These are phyloP conservation scores for Colletotrichum endophyticum DNA, from an alignment of 2,329 filamentous ascomycete species.

Conservation along the genomic window DNA sequence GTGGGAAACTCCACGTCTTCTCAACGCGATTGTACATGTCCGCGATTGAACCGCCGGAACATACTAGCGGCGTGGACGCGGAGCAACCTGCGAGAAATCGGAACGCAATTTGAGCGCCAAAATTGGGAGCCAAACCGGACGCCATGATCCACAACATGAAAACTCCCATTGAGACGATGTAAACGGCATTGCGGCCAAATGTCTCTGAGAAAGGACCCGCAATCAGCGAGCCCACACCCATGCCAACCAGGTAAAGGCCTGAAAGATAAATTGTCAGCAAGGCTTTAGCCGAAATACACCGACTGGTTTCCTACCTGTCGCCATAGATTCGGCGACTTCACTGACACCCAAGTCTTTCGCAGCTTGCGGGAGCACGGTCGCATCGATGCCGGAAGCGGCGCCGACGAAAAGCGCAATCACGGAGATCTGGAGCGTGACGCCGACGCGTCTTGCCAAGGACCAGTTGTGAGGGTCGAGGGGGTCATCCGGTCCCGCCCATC, in stretches of 20 bases:
- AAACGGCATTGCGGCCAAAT: constrained; percentile 43
- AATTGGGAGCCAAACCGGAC: constrained; percentile 45
- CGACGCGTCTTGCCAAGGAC: constrained; percentile 39
- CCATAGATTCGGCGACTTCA: constrained; percentile 53
- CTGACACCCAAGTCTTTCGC: constrained; percentile 50
- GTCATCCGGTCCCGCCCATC: constrained; percentile 39
- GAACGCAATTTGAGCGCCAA: constrained; percentile 47
- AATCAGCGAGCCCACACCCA: constrained; percentile 40
- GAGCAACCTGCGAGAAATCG: constrained; percentile 52
- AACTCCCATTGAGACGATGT: constrained; percentile 40
- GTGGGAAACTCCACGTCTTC: constrained; percentile 38
- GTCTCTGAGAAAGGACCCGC: constrained; percentile 43
- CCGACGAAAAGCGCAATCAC: constrained; percentile 55
- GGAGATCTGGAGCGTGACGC: constrained; percentile 45
- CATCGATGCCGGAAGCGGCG: constrained; percentile 57
- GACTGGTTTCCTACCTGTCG: constrained; percentile 37
- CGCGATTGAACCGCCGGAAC: constrained; percentile 45
- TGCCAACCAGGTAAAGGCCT: constrained; percentile 37
- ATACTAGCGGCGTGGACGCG: constrained; percentile 48
- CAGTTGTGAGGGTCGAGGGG: constrained; percentile 50
- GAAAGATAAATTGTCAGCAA: neutral
- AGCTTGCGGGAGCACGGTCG: constrained; percentile 49
- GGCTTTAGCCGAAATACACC: too few species aligned
- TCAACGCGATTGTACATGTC: constrained; percentile 41
- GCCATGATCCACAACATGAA: constrained; percentile 51